Conservation (phyloP, 2,329 filamentous ascomycete species). For the Paraphaeosphaeria minitans region DNA sequence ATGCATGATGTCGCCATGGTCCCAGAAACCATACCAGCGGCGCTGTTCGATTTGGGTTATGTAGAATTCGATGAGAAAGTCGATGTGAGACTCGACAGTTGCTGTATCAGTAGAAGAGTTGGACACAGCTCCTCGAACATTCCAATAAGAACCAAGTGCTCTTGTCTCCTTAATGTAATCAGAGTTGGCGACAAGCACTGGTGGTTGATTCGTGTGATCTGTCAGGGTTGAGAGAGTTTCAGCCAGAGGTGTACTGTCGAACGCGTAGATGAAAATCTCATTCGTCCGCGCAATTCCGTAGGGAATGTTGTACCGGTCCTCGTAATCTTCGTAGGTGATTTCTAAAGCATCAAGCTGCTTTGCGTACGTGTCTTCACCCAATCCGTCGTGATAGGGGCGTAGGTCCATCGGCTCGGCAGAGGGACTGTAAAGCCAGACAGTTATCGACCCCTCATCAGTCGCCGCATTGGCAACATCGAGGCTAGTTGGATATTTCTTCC, state of each 20-base stretch:
- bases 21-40: conserved; percentile 68
- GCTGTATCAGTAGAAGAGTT: conserved; percentile 38
- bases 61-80: conserved; percentile 64
- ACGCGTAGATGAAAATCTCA: conserved; percentile 60
- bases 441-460: conserved; percentile 58
- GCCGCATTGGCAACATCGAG: conserved; percentile 61
- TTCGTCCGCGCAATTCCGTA: conserved; percentile 64
- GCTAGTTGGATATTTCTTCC: conserved; percentile 66
- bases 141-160: conserved; percentile 63
- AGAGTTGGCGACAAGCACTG: conserved; percentile 56
- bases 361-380: conserved; percentile 61
- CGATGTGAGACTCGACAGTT: conserved; percentile 59
- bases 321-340: conserved; percentile 69
- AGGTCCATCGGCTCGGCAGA: conserved; percentile 61
- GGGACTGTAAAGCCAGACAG: conserved; percentile 66
- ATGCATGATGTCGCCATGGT: conserved; percentile 68
- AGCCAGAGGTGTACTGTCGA: conserved; percentile 58
- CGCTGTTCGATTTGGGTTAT: conserved; percentile 60
- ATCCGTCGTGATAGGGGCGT: conserved; percentile 62
- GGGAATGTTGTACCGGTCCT: conserved; percentile 60
- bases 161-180: conserved; percentile 58
- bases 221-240: conserved; percentile 54
- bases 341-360: conserved; percentile 65
- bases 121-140: conserved; percentile 40
- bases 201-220: conserved; percentile 57